Conservation (phyloP, 1,139 yeast species). For the Taphrina communis region DNA sequence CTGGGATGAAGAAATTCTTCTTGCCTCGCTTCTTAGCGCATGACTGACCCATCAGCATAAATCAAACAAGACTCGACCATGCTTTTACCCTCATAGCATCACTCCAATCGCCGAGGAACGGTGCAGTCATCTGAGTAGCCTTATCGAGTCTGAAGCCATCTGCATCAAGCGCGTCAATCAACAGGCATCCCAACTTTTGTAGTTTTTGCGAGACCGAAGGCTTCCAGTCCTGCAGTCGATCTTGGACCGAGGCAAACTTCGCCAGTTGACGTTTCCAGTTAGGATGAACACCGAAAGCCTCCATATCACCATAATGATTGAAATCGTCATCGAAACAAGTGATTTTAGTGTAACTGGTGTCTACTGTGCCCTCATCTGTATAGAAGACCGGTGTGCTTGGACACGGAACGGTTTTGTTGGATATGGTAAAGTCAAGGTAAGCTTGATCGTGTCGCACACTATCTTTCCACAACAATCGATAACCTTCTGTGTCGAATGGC, state of each 20-base stretch:
- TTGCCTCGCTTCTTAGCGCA: conserved; percentile 39
- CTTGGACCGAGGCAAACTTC: conserved; percentile 43
- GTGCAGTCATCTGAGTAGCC: conserved; percentile 43
- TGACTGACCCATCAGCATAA: not conserved
- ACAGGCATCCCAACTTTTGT: conserved; percentile 33
- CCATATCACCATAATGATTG: conserved; percentile 42
- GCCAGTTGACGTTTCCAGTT: conserved; percentile 43
- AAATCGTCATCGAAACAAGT: conserved; percentile 40
- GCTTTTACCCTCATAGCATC: conserved; percentile 24
- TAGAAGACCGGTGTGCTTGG: conserved; percentile 33
- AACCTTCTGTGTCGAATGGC: conserved; percentile 35
- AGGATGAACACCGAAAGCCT: conserved; percentile 43
- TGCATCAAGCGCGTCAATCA: conserved; percentile 37
- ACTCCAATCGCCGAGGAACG: conserved; percentile 41
- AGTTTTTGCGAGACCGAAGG: conserved; percentile 37
- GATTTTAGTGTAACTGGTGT: conserved; percentile 13
- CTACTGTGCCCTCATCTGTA: conserved; percentile 29
- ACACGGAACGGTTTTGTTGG: conserved; percentile 27
- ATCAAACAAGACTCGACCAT: not conserved
- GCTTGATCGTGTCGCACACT: conserved; percentile 9
- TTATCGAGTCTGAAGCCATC: conserved; percentile 42
- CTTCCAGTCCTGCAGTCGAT: conserved; percentile 42
- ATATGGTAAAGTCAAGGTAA: conserved; percentile 37
- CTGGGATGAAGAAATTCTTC: conserved; percentile 40
- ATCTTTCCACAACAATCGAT: conserved; percentile 25